Evolutionary conservation across 1,284 basidiomycete species (phyloP).

Genomic region (Acaromyces ingoldii): DNA sequence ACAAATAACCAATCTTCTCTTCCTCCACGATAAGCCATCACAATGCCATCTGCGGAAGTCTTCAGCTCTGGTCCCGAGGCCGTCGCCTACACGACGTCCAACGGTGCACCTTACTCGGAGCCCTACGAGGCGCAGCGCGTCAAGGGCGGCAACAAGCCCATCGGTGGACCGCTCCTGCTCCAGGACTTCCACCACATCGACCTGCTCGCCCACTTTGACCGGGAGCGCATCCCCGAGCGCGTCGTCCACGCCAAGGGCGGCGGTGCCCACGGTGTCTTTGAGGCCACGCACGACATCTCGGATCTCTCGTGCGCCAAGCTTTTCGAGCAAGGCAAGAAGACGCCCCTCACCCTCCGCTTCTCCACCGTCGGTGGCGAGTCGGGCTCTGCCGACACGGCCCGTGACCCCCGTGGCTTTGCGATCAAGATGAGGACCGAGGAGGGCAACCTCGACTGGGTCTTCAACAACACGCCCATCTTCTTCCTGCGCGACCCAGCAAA

Average conservation of each 20-base stretch:
- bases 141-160: slow-evolving; percentile 10
- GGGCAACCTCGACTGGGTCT: slow-evolving; percentile 55
- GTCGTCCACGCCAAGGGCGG: slow-evolving; percentile 59
- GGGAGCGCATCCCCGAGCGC: slow-evolving; percentile 92
- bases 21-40: too few relatives aligned
- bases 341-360: slow-evolving; percentile 40
- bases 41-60: slow-evolving; percentile 6
- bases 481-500: slow-evolving; percentile 54
- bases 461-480: slow-evolving; percentile 45
- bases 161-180: slow-evolving; percentile 19
- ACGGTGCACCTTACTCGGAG: slow-evolving; percentile 65
- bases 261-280: slow-evolving; percentile 87
- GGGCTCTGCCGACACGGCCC: slow-evolving; percentile 74
- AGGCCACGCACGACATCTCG: slow-evolving; percentile 67
- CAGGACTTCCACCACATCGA: slow-evolving; percentile 52
- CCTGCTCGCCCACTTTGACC: slow-evolving; percentile 81
- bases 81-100: slow-evolving; percentile 70
- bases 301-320: slow-evolving; percentile 68
- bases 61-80: slow-evolving; percentile 9
- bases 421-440: slow-evolving; percentile 84
- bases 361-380: slow-evolving; percentile 38
- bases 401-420: slow-evolving; percentile 87
- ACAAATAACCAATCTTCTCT: too few relatives aligned
- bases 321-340: slow-evolving; percentile 27
- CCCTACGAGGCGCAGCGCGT: slow-evolving; percentile 40